These are phyloP conservation scores for Clarireedia paspali DNA, from an alignment of 2,329 filamentous ascomycete genomes.

Conservation along the genomic window DNA sequence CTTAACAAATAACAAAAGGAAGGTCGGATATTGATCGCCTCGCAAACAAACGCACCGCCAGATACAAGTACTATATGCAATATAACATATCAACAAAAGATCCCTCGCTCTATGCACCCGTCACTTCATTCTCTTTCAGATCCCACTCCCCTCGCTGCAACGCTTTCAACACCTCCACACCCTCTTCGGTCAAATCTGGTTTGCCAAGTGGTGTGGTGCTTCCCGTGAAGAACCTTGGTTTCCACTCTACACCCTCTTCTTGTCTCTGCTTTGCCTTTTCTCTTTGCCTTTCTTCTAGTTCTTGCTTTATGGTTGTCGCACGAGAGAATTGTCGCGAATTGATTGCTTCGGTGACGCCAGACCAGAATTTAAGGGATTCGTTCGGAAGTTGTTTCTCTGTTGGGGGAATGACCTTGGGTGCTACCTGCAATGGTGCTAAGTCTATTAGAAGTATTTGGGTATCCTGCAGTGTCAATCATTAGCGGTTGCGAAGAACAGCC, in stretches of 20 bases:
- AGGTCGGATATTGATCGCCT: not conserved
- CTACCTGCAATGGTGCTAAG: constrained; percentile 72
- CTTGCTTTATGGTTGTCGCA: constrained; percentile 81
- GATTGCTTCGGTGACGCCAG: constrained; percentile 80
- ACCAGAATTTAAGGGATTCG: constrained; percentile 85
- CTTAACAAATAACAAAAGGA: not conserved
- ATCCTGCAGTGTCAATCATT: constrained; percentile 37
- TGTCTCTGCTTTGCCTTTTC: constrained; percentile 77
- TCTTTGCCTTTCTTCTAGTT: constrained; percentile 85
- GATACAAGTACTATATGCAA: not conserved
- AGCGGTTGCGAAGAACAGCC: constrained; percentile 28
- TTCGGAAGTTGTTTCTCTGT: constrained; percentile 73
- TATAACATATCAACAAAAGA: not conserved
- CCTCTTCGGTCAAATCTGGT: constrained; percentile 56
- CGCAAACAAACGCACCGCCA: not conserved
- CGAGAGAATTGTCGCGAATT: constrained; percentile 71
- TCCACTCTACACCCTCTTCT: constrained; percentile 60
- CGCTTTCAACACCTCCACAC: constrained; percentile 47
- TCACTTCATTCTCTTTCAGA: constrained; percentile 22
- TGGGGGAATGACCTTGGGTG: constrained; percentile 73
- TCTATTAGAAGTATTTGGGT: constrained; percentile 72
- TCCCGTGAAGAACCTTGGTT: constrained; percentile 78
- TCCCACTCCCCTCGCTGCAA: constrained; percentile 40
- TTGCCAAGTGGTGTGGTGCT: constrained; percentile 51
- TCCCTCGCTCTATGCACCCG: constrained; percentile 1